Percentiles rank a stretch among this genome's conserved stretches.
Conservation (phyloP, 495 filamentous ascomycete species). For the Talaromyces borbonicus region DNA sequence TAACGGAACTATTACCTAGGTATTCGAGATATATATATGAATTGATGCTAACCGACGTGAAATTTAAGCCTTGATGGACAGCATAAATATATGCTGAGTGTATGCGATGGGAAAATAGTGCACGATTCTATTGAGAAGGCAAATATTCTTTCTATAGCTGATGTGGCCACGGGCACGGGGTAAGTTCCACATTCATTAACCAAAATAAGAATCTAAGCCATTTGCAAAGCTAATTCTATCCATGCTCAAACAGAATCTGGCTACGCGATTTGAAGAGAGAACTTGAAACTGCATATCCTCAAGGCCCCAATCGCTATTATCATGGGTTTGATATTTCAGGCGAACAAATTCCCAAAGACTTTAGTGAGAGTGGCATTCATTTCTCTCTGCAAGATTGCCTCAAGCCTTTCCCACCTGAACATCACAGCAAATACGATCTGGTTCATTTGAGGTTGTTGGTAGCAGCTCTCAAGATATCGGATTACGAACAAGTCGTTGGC, state of each 20-base stretch:
- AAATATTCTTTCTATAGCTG: slow-evolving; percentile 18
- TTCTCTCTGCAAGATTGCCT: slow-evolving; percentile 22
- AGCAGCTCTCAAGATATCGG: slow-evolving; percentile 15
- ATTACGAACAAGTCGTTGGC: slow-evolving; percentile 12
- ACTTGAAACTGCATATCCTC: slow-evolving; percentile 7
- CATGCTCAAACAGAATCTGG: slow-evolving; percentile 10
- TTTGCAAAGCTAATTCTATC: not conserved
- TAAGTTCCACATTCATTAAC: slow-evolving; percentile 9
- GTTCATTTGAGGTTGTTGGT: slow-evolving; percentile 26
- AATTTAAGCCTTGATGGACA: slow-evolving; percentile 17
- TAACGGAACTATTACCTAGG: no score
- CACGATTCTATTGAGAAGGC: slow-evolving; percentile 20
- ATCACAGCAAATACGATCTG: slow-evolving; percentile 23
- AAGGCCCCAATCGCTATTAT: slow-evolving; percentile 9
- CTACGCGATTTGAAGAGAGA: slow-evolving; percentile 13
- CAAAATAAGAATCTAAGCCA: not conserved
- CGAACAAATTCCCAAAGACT: slow-evolving; percentile 16
- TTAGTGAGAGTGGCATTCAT: slow-evolving; percentile 9
- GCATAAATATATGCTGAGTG: slow-evolving; percentile 15
- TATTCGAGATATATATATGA: not conserved
- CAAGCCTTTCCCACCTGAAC: slow-evolving; percentile 19
- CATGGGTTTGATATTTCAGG: slow-evolving; percentile 31
- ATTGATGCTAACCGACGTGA: not conserved
- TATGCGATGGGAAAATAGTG: slow-evolving; percentile 16
- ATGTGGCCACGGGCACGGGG: slow-evolving; percentile 32